phyloP scores from a whole-genome alignment of 2,329 filamentous ascomycete species.

The Fusarium redolens region DNA sequence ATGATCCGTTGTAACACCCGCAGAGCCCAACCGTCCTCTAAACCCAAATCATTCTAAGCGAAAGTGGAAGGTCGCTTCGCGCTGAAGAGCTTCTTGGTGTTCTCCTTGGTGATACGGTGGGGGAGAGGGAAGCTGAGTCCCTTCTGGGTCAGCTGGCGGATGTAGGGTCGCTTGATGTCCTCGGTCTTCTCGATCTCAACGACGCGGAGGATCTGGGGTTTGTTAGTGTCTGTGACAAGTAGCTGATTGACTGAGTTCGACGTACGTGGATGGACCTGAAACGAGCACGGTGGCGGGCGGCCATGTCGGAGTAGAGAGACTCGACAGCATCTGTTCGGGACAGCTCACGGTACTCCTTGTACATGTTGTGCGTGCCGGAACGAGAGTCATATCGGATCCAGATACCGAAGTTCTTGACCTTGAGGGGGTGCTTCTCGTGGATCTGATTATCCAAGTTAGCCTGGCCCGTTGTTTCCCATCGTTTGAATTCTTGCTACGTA shows the following conservation, averaged over 20 bases:
- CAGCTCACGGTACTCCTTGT: constrained; percentile 99
- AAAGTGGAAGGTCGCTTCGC: constrained; percentile 96
- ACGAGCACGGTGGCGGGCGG: constrained; percentile 93
- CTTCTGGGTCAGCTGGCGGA: constrained; percentile 98
- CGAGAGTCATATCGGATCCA: constrained; percentile 99
- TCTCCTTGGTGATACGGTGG: constrained; percentile 89
- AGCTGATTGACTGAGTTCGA: constrained; percentile 39
- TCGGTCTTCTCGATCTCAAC: constrained; percentile 95
- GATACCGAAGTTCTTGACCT: constrained; percentile 99
- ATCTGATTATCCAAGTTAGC: constrained; percentile 69
- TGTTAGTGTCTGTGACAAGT: constrained; percentile 7
- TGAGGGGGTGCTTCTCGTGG: constrained; percentile 97
- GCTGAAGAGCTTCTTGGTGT: constrained; percentile 91
- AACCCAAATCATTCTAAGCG: constrained; percentile 78
- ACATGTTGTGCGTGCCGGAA: constrained; percentile 99
- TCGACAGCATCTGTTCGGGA: constrained; percentile 95
- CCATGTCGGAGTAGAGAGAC: constrained; percentile 99
- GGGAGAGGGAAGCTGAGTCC: constrained; percentile 97
- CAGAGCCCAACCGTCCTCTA: constrained; percentile 64
- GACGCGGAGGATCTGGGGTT: constrained; percentile 89
- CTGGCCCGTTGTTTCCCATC: not conserved
- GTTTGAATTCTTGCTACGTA: constrained; percentile 61
- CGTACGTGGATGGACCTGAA: constrained; percentile 99
- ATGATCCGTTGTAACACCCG: constrained; percentile 72
- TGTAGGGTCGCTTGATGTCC: constrained; percentile 97